phyloP scores from a whole-genome alignment of 257 asterid genomes.

The Lycium barbarum region DNA sequence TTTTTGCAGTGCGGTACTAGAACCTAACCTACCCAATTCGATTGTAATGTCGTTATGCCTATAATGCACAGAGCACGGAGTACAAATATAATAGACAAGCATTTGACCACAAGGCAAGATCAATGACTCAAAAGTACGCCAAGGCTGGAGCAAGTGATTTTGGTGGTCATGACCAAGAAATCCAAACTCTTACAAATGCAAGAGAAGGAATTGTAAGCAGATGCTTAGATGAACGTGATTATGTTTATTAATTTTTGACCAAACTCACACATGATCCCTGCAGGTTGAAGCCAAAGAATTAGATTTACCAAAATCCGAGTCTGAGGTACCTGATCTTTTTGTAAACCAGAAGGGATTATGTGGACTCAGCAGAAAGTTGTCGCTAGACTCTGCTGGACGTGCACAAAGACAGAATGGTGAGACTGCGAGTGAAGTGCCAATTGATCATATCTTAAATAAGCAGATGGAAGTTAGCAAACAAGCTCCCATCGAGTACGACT shows the following conservation, averaged over 20 bases:
- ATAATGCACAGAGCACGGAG: slow-evolving; percentile 72
- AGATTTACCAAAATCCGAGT: slow-evolving; percentile 36
- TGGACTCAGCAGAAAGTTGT: slow-evolving; percentile 61
- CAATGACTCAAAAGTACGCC: slow-evolving; percentile 80
- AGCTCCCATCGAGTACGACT: slow-evolving; percentile 33
- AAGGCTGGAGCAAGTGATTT: slow-evolving; percentile 49
- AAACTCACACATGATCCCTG: slow-evolving; percentile 20
- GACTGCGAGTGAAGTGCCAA: slow-evolving; percentile 33
- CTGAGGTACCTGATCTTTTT: slow-evolving; percentile 32
- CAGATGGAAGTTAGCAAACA: slow-evolving; percentile 43
- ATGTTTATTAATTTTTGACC: slow-evolving; percentile 1
- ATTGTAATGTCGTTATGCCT: background rate
- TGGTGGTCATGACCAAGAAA: slow-evolving; percentile 39
- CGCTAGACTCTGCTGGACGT: slow-evolving; percentile 53
- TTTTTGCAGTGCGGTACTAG: slow-evolving; percentile 16
- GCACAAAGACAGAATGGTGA: slow-evolving; percentile 36
- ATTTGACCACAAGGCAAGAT: slow-evolving; percentile 80
- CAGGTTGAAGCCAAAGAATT: slow-evolving; percentile 56
- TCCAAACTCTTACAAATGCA: slow-evolving; percentile 40
- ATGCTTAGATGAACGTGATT: slow-evolving; percentile 14
- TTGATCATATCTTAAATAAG: slow-evolving; percentile 32
- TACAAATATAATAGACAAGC: slow-evolving; percentile 82
- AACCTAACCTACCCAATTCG: slow-evolving; percentile 28
- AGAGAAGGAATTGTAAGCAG: slow-evolving; percentile 51
- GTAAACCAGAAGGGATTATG: slow-evolving; percentile 38